phyloP scores from a whole-genome alignment of 1,139 yeast genomes.

The Hansenula lynferdii region DNA sequence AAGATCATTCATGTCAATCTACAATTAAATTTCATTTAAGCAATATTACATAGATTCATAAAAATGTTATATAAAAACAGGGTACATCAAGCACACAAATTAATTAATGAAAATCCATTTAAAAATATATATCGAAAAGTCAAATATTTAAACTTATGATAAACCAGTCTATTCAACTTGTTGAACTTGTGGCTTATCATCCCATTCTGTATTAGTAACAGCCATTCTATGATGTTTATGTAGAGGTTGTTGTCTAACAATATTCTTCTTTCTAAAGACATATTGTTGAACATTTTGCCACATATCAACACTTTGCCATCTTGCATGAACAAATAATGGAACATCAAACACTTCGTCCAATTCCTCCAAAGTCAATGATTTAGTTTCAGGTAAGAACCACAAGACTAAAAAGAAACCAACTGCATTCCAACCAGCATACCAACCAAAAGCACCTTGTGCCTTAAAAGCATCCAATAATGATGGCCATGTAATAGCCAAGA shows the following conservation, averaged over 20 bases:
- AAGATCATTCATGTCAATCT: too few species aligned
- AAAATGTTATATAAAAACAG: too few species aligned
- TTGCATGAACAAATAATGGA: constrained; percentile 48
- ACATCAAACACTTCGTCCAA: constrained; percentile 67
- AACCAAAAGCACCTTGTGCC: constrained; percentile 84
- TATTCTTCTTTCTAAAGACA: constrained; percentile 37
- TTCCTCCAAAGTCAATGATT: constrained; percentile 65
- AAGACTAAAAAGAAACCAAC: constrained; percentile 67
- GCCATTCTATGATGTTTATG: constrained; percentile 55
- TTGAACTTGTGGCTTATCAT: constrained; percentile 47
- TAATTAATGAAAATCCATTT: too few species aligned
- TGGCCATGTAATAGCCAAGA: constrained; percentile 84
- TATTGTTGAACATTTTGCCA: constrained; percentile 36
- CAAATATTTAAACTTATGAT: background rate
- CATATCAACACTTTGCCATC: constrained; percentile 45
- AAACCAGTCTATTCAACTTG: constrained; percentile 27
- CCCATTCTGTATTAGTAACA: constrained; percentile 56
- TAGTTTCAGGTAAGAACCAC: constrained; percentile 67
- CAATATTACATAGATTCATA: too few species aligned
- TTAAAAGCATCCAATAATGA: constrained; percentile 59
- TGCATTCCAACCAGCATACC: constrained; percentile 85
- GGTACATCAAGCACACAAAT: too few species aligned
- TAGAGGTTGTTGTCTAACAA: constrained; percentile 49
- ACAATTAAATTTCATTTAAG: too few species aligned
- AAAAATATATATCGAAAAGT: too few species aligned